Conservation (phyloP, 768 basidiomycete genomes). For the Suillus sp. region DNA sequence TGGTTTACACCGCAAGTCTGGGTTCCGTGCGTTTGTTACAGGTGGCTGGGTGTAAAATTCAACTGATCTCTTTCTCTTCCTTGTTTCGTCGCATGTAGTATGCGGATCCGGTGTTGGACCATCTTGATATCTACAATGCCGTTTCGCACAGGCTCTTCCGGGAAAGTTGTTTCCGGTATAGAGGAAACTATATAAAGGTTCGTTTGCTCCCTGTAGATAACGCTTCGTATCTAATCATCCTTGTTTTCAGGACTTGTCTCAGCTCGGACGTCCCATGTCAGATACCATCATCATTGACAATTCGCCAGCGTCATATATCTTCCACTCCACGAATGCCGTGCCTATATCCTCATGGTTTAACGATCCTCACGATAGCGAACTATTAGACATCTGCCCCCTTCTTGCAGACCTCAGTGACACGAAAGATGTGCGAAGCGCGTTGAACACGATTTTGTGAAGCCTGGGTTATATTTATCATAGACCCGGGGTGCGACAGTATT, state of each 20-base stretch:
- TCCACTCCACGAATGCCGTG: slow-evolving; percentile 80
- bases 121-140: slow-evolving; percentile 83
- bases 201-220: slow-evolving; percentile 19
- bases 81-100: slow-evolving; percentile 54
- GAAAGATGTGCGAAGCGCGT: slow-evolving; percentile 64
- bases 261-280: slow-evolving; percentile 67
- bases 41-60: slow-evolving; percentile 2
- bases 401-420: slow-evolving; percentile 61
- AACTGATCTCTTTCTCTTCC: slow-evolving; percentile 16
- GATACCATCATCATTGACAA: slow-evolving; percentile 80
- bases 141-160: slow-evolving; percentile 90
- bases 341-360: slow-evolving; percentile 82
- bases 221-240: slow-evolving; percentile 11
- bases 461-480: background rate
- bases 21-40: slow-evolving; percentile 69
- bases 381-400: slow-evolving; percentile 71
- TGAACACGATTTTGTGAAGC: slow-evolving; percentile 39
- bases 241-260: slow-evolving; percentile 61
- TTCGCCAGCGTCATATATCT: slow-evolving; percentile 77
- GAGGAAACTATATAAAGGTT: slow-evolving; percentile 96
- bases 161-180: slow-evolving; percentile 95
- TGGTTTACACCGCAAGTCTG: slow-evolving; percentile 92
- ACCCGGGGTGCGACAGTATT: background rate
- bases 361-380: slow-evolving; percentile 73
- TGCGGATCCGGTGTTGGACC: slow-evolving; percentile 93